Base-by-base conservation (phyloP, 2,329 filamentous ascomycete genomes). In the Botrytis fragariae region DNA sequence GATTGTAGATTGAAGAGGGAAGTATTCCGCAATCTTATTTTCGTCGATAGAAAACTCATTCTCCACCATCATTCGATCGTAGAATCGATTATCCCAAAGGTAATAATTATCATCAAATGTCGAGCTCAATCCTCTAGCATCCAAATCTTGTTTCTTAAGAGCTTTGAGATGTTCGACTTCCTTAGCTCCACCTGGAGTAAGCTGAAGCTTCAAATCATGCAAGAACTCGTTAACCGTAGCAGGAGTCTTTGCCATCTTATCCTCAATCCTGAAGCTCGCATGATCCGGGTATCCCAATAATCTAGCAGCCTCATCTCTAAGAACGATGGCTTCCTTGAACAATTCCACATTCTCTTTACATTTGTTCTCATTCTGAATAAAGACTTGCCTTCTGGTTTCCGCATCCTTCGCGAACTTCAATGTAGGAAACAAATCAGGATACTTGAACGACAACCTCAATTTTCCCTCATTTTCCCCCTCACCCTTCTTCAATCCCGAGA, bases 241-340 rank as follows among this genome's bases (percentile, higher is more conserved):
- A 2, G 92, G 87, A 1, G 87, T 90, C 85, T 95, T 94, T 64
- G 93, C 92, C 93, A 96, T 96, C 87, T 94, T 95, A 79, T 93
- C 90, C 79, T 94, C 92, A 57, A 96, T 91, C 64, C 88, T 85
- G 81, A 94, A 91, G 65, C 90, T 87, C 29, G 93, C 93, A 80
- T 95, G 92, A 79, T 94, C 90, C 9, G 89, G 86, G 81, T 94
- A 96, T 20, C 92, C 92, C 1, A 95, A 86, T 65, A 95, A 86
- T 69, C 92, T 88, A 20, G 93, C 93, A 29, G 90, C 91, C 81
- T 95, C 92, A 77, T 95, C 92, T 16, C 93, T 90, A 39, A 95
- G 88, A 18, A 91, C 82, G 69, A 96, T 86, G 44, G 92, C 89
- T 80, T 95, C 92, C 76, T 88, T 89, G 85, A 96, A 95, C 16